Evolutionary conservation across 2,329 filamentous ascomycete species (phyloP), one percentile per base, ranked within the genome.

Genomic region (Didymosphaeria variabile): DNA sequence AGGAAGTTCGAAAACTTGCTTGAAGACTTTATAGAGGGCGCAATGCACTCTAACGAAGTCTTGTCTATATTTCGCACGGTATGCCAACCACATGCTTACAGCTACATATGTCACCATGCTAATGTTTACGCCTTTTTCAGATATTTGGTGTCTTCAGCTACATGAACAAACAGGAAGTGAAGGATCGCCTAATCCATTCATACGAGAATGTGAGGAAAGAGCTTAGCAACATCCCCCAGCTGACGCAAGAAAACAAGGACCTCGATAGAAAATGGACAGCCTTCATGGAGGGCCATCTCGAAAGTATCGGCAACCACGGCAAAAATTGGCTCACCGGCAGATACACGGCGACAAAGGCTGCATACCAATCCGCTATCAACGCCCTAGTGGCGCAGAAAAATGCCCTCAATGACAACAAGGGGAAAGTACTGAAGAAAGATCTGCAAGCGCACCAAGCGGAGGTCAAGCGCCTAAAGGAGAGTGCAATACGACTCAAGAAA

Each of bases 91-190:
- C 17, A 49, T 34, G 6, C 46, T 31, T 12, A 2, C 3, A 49
- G 6, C 46, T 49, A 9, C 26, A 49, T 9, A 19, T 49, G 26
- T 26, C 17, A 32, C 13, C 5, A 49, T n/a, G 17, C 46, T 49
- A 19, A 49, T 19, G 15, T 32, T n/a, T n/a, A n/a, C n/a, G 4
- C 29, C 26, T 17, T 23, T 15, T 15, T 32, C 19, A 49, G 46
- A 32, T 49, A 32, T 49, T 49, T 26, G 46, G 46, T 19, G 46
- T 32, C 9, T 49, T 32, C 26, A 49, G 46, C 46, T 49, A 49
- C 46, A 49, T 49, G 46, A 49, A 32, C 46, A 3, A 49, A n/a
- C 26, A 13, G 2, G 46, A 49, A 32, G 46, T 49, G 10, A 15
- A 17, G 17, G 19, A 32, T 5, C 46, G 46, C 46, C 46, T 49